phyloP scores from a whole-genome alignment of 768 basidiomycete genomes.

The Termitomyces titanicus region DNA sequence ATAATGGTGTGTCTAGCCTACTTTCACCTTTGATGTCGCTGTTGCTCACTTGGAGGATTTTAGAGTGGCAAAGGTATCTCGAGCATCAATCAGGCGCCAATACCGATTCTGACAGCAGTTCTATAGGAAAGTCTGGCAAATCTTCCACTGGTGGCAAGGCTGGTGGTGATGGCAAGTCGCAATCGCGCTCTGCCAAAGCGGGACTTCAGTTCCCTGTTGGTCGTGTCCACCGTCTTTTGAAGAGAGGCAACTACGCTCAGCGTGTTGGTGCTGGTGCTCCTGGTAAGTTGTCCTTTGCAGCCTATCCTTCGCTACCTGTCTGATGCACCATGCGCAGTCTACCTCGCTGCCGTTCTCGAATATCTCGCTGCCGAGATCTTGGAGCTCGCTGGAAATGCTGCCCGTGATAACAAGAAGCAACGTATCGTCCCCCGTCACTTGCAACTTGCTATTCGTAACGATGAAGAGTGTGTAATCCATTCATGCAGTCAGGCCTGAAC shows the following conservation, averaged over 20 bases:
- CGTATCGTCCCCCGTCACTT: constrained; percentile 95
- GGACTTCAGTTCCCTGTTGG: constrained; percentile 89
- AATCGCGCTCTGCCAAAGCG: constrained; percentile 71
- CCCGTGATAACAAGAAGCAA: constrained; percentile 90
- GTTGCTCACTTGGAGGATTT: constrained; percentile 2
- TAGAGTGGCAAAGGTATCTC: constrained; percentile 38
- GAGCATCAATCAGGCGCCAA: neutral
- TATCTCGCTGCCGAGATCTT: constrained; percentile 93
- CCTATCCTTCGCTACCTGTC: neutral
- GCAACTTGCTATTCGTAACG: constrained; percentile 92
- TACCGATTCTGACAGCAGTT: constrained; percentile 5
- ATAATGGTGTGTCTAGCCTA: constrained; percentile 21
- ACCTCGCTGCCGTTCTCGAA: constrained; percentile 90
- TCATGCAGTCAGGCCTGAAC: neutral
- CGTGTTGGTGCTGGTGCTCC: constrained; percentile 89
- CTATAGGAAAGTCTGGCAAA: constrained; percentile 53
- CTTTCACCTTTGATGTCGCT: neutral
- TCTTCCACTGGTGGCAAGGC: constrained; percentile 70
- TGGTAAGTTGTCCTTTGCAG: constrained; percentile 36
- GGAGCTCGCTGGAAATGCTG: constrained; percentile 88
- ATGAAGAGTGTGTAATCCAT: constrained; percentile 65
- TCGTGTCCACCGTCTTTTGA: constrained; percentile 87
- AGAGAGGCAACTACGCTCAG: constrained; percentile 82
- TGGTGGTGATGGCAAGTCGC: constrained; percentile 47
- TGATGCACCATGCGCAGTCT: constrained; percentile 45